Percentiles rank a stretch among this genome's conserved stretches.
Conservation (phyloP, 768 basidiomycete species). For the Lyophyllum shimeji region DNA sequence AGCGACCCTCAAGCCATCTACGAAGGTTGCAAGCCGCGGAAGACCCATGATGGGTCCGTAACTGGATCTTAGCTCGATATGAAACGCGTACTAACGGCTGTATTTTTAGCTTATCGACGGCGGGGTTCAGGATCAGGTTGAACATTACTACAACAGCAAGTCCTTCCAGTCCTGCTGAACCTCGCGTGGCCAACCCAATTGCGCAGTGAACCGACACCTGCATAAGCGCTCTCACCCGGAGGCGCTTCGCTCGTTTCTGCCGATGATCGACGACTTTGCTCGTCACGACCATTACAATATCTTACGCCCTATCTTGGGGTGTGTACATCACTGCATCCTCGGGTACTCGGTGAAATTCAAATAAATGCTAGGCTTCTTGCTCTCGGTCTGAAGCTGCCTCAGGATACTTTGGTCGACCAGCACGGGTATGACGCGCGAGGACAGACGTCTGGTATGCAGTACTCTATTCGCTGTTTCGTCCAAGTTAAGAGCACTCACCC, state of each 20-base stretch:
- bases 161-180: not conserved
- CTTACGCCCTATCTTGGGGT: constrained; percentile 37
- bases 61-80: no score
- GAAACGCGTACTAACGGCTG: not conserved
- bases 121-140: constrained; percentile 64
- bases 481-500: not conserved
- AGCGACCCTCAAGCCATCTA: constrained; percentile 39
- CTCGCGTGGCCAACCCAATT: not conserved
- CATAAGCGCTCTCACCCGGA: constrained; percentile 32
- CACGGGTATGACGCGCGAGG: constrained; percentile 36
- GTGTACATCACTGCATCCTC: not conserved
- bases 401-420: constrained; percentile 39
- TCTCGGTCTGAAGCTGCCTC: constrained; percentile 42
- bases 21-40: constrained; percentile 30
- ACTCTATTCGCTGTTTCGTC: not conserved
- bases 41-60: constrained; percentile 18
- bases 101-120: constrained; percentile 51
- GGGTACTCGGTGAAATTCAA: not conserved
- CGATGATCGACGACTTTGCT: constrained; percentile 34
- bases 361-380: constrained; percentile 29
- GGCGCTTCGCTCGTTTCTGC: constrained; percentile 33
- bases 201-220: constrained; percentile 33
- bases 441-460: constrained; percentile 33
- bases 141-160: constrained; percentile 64
- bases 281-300: constrained; percentile 36